phyloP scores from a whole-genome alignment of 2,329 filamentous ascomycete species.

The Thelonectria blattea region DNA sequence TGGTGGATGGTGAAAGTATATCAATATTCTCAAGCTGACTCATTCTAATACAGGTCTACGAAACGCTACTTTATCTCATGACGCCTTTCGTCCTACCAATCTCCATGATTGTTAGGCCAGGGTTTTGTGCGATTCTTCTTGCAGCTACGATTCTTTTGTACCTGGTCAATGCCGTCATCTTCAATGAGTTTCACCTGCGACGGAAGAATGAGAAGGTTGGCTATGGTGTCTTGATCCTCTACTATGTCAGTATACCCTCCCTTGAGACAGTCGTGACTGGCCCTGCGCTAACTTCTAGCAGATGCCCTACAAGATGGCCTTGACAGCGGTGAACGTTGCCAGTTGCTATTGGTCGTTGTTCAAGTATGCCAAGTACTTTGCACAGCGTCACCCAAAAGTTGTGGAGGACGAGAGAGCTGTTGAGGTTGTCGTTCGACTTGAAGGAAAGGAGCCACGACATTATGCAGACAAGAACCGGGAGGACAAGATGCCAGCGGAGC shows the following conservation, averaged over 20 bases:
- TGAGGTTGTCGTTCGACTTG: slow-evolving; percentile 18
- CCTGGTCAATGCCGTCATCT: slow-evolving; percentile 9
- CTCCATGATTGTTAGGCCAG: slow-evolving; percentile 6
- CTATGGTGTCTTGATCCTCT: slow-evolving; percentile 9
- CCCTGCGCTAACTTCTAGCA: background rate
- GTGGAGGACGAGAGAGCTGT: slow-evolving; percentile 18
- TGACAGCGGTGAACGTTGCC: slow-evolving; percentile 11
- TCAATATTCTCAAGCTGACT: background rate
- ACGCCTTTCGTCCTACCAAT: slow-evolving; percentile 20
- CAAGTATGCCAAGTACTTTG: slow-evolving; percentile 20
- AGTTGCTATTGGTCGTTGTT: slow-evolving; percentile 22
- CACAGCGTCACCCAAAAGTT: slow-evolving; percentile 18
- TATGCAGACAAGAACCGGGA: background rate
- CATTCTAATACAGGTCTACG: slow-evolving; percentile 3
- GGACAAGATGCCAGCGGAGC: background rate
- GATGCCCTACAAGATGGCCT: slow-evolving; percentile 18
- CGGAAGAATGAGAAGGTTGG: slow-evolving; percentile 16
- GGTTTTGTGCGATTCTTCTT: slow-evolving; percentile 10
- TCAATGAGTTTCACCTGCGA: slow-evolving; percentile 17
- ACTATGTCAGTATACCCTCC: slow-evolving; percentile 9
- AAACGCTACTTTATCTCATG: slow-evolving; percentile 15
- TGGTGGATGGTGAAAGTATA: too few relatives aligned
- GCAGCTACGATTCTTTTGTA: slow-evolving; percentile 3
- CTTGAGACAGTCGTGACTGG: too few relatives aligned
- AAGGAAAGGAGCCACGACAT: background rate